Evolutionary conservation across 2,329 filamentous ascomycete species (phyloP).

Genomic region (Calonectria hongkongensis): DNA sequence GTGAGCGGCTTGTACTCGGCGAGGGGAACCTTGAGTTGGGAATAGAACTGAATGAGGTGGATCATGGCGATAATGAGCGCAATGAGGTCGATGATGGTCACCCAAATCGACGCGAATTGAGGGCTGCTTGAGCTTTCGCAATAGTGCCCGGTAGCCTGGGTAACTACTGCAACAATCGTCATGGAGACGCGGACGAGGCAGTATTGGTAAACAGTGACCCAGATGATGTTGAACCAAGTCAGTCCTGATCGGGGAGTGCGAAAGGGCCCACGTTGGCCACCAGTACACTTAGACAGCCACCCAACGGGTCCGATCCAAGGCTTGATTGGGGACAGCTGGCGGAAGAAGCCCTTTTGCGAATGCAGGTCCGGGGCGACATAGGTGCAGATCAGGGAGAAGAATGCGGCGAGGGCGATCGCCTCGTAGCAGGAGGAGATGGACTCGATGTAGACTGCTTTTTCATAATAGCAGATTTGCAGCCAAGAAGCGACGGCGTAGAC

Average conservation of each 20-base stretch:
- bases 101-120: slow-evolving; percentile 88
- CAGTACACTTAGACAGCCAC: slow-evolving; percentile 82
- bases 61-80: slow-evolving; percentile 91
- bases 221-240: slow-evolving; percentile 93
- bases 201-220: slow-evolving; percentile 90
- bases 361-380: slow-evolving; percentile 87
- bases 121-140: slow-evolving; percentile 87
- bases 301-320: slow-evolving; percentile 85
- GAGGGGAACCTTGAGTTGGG: slow-evolving; percentile 82
- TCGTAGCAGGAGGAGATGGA: slow-evolving; percentile 91
- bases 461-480: slow-evolving; percentile 84
- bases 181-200: slow-evolving; percentile 88
- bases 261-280: slow-evolving; percentile 81
- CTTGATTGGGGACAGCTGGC: slow-evolving; percentile 77
- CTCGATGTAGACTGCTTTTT: slow-evolving; percentile 86
- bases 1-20: slow-evolving; percentile 82
- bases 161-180: slow-evolving; percentile 85
- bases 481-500: slow-evolving; percentile 86
- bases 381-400: slow-evolving; percentile 88
- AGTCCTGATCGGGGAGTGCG: slow-evolving; percentile 85
- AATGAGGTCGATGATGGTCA: slow-evolving; percentile 81
- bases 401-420: slow-evolving; percentile 90
- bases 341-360: slow-evolving; percentile 88
- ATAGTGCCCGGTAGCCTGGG: slow-evolving; percentile 81
- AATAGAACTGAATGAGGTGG: slow-evolving; percentile 90